These are phyloP conservation scores for Plasmodiophora brassicae DNA, from an alignment of 208 protist genomes.

Conservation along the genomic window DNA sequence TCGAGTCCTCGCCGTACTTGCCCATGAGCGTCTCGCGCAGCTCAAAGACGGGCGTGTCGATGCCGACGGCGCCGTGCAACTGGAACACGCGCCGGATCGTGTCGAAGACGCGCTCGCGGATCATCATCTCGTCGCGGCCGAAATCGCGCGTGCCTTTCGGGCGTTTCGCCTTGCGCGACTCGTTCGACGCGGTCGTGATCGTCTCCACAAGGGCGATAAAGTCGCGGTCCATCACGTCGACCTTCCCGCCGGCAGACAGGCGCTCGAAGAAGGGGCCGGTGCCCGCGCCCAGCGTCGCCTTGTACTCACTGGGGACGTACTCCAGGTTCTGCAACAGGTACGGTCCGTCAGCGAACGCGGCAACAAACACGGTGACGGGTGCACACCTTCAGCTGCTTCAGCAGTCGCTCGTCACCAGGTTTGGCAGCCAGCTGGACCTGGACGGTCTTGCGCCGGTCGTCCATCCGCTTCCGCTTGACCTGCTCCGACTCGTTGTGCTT, in stretches of 20 bases:
- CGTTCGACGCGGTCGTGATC: neutral
- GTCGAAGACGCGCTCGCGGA: slow-evolving; percentile 69
- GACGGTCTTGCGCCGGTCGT: neutral
- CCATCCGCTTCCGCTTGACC: neutral
- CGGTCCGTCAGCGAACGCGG: neutral
- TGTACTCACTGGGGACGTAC: neutral
- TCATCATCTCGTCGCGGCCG: slow-evolving; percentile 65
- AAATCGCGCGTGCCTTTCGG: slow-evolving; percentile 66
- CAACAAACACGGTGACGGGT: neutral
- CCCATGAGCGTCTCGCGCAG: slow-evolving; percentile 70
- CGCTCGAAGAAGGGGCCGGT: neutral
- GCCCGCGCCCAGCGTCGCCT: neutral
- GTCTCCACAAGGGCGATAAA: neutral
- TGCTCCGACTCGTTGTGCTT: too few species aligned
- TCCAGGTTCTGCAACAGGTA: neutral
- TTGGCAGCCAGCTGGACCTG: neutral
- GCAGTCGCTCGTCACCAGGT: neutral
- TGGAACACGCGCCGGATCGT: slow-evolving; percentile 69
- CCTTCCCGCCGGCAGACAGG: too few species aligned
- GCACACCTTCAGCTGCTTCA: neutral
- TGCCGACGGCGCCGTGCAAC: slow-evolving; percentile 70
- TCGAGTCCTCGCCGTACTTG: slow-evolving; percentile 83
- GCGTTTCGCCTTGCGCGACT: neutral
- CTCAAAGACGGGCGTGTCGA: slow-evolving; percentile 83
- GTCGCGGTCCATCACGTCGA: neutral